Evolutionary conservation across 345 rosid species (phyloP), one percentile per base, ranked within the genome.

Genomic region (Citrus reticulata): DNA sequence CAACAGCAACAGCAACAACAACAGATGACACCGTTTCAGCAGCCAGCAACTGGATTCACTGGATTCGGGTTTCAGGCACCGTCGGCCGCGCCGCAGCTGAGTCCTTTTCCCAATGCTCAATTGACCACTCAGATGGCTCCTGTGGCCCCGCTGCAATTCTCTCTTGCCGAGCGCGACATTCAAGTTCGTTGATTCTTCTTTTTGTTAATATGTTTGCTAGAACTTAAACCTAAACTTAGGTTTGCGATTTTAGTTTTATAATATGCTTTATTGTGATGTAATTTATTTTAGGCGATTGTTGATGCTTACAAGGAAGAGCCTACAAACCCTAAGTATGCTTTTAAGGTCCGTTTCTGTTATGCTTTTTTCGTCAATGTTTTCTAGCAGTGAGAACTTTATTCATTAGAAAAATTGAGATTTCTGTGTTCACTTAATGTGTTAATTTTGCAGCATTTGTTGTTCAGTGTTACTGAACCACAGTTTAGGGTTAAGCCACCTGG

Each of bases 81-180:
- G 27, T 72, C 81, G 22, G 65, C 80, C 81, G 27, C 83, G 73
- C 83, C 75, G 17, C 67, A 77, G 51, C 60, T 78, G 14, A 82
- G 80, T 79, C 85, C 88, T 11, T 90, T 90, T 74, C 89, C 90
- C 25, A 87, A 78, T 86, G 82, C 90, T 64, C 99, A 96, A 80
- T 82, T 93, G 86, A 93, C 98, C 51, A 96, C 99, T 78, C 98
- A 93, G 87, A 94, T 96, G 99, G 97, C 98, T 64, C 97, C 98
- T 14, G 93, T 94, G 14, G 91, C 98, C 72, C 98, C 99, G 3
- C 92, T 96, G 46, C 91, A 97, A 51, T 90, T 88, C 86, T 94
- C 98, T 78, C 95, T 94, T 72, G 95, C 94, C 54, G 98, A 96
- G 85, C 98, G 97, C 3, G 99, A 96, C 74, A 79, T 96, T 81